Base-by-base conservation (phyloP, 2,329 filamentous ascomycete genomes). In the Cryphonectria carpinicola region DNA sequence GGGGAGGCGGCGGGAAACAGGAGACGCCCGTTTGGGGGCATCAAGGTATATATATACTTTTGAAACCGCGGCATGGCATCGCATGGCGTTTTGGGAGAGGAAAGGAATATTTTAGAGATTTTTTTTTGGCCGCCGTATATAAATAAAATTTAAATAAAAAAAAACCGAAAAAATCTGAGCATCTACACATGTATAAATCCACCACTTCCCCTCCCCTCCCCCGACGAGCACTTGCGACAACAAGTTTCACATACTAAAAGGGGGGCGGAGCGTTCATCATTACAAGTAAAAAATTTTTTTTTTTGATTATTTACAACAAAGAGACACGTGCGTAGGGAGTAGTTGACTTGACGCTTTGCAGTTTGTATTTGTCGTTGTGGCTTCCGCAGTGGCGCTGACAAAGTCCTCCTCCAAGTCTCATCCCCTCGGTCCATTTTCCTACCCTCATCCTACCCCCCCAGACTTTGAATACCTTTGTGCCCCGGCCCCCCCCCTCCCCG, bases 271-370 rank as follows among this genome's bases (percentile, higher is more conserved):
- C 37, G 37, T 39, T 61, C 19, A 39, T 61, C 32, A 61, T 39
- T 39, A 37, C 19, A 37, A 61, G 22, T 61, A 39, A n/a, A n/a
- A n/a, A n/a, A n/a, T n/a, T n/a, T n/a, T n/a, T n/a, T n/a, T 32
- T 14, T 58, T 54, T 49, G 62, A 60, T 43, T 60, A 69, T 69
- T 66, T 69, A 69, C 68, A 69, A 69, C 63, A 54, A 69, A 66
- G 35, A 65, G 56, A 39, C 62, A 66, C 58, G 46, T 46, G 56
- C 61, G 67, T 65, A 32, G 32, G 32, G 3, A 32, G 32, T 32
- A 65, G 58, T 13, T 65, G 41, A 17, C 41, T 43, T 39, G 37
- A 39, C 37, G 52, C 35, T 37, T 65, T 63, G 46, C 49, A 65
- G 43, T 37, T 37, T 60, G 41, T 5, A 17, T 25, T 65, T 69